Conservation (phyloP, 805 yeast species). For the Priceomyces haplophilus region DNA sequence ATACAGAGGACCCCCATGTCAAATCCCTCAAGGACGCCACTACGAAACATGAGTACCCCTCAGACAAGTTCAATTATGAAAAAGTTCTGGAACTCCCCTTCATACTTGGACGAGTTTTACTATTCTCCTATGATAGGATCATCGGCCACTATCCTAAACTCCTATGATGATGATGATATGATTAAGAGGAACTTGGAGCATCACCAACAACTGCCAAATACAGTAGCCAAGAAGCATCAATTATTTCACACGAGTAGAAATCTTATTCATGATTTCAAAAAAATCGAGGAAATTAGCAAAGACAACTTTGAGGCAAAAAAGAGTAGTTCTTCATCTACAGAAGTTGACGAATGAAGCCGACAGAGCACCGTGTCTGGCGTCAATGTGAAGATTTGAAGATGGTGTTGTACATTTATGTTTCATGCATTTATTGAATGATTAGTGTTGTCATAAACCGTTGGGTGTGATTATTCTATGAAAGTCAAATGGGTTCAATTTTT, state of each 20-base stretch:
- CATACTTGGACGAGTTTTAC: slow-evolving; percentile 64
- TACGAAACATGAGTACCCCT: slow-evolving; percentile 37
- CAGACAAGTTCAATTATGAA: slow-evolving; percentile 44
- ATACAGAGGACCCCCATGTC: slow-evolving; percentile 37
- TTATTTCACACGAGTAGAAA: slow-evolving; percentile 16
- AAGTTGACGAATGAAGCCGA: slow-evolving; percentile 5
- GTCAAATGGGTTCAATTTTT: neutral
- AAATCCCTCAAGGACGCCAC: slow-evolving; percentile 30
- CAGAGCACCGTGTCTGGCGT: neutral
- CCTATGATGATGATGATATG: slow-evolving; percentile 47
- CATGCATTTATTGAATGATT: slow-evolving; percentile 1
- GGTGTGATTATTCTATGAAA: neutral
- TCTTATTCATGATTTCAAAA: slow-evolving; percentile 19
- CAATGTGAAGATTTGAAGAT: neutral
- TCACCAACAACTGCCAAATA: slow-evolving; percentile 18
- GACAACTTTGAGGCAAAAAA: slow-evolving; percentile 1
- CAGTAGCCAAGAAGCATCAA: slow-evolving; percentile 8
- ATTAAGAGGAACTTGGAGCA: slow-evolving; percentile 37
- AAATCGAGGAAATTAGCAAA: slow-evolving; percentile 10
- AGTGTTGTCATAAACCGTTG: neutral
- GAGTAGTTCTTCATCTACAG: slow-evolving; percentile 9
- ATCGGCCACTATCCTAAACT: slow-evolving; percentile 25
- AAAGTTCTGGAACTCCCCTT: slow-evolving; percentile 64
- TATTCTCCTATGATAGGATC: slow-evolving; percentile 38
- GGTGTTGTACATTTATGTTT: neutral